Percentiles rank a stretch among this genome's conserved stretches.
These are phyloP conservation scores for Coemansia sp. DNA, from an alignment of 192 early-diverging fungal species.

Conservation along the genomic window DNA sequence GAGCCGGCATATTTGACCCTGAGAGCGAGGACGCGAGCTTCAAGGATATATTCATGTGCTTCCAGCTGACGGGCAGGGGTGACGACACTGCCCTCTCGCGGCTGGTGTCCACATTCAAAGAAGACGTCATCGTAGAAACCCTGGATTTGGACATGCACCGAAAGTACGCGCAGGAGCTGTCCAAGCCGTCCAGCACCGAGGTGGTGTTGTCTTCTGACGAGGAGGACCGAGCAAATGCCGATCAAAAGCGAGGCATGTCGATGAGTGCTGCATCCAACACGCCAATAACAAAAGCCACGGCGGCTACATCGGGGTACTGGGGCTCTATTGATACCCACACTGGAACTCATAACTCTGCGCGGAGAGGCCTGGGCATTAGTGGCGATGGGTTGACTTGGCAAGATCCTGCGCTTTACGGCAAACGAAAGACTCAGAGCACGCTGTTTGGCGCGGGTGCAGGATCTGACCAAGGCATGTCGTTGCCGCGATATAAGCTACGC, in stretches of 20 bases:
- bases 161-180: conserved; percentile 22
- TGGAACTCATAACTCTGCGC: background rate
- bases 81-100: background rate
- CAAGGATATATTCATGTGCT: conserved; percentile 20
- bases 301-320: conserved; percentile 11
- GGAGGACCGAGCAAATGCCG: background rate
- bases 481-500: conserved; percentile 20
- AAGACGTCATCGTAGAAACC: background rate
- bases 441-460: background rate
- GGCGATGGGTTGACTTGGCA: background rate
- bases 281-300: background rate
- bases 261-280: background rate
- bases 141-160: conserved; percentile 5
- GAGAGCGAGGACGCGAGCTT: conserved; percentile 11
- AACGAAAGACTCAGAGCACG: conserved; percentile 7
- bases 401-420: background rate
- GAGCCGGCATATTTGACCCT: conserved; percentile 25
- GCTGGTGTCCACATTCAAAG: conserved; percentile 6
- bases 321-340: background rate
- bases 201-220: conserved; percentile 40
- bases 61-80: conserved; percentile 1
- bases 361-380: background rate
- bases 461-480: background rate
- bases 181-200: conserved; percentile 29
- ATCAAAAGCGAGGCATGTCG: background rate